Conservation (phyloP, 2,329 filamentous ascomycete genomes). For the Phialophora chinensis region DNA sequence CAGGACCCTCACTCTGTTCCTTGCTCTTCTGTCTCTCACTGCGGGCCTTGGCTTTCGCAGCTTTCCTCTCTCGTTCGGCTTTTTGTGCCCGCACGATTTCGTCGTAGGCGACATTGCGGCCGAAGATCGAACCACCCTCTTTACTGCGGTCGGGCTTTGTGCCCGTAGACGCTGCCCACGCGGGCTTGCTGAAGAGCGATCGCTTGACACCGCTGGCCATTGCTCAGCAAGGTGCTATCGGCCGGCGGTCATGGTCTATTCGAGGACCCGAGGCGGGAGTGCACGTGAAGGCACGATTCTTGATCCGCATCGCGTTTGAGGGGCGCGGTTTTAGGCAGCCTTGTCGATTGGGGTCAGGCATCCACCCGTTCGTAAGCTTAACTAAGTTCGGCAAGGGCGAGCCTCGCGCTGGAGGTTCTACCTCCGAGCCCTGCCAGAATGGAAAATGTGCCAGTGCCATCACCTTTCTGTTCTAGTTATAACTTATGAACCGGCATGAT, state of each 20-base stretch:
- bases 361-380: background rate
- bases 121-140: conserved; percentile 54
- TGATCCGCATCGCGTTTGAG: background rate
- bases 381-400: conserved; percentile 1
- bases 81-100: conserved; percentile 53
- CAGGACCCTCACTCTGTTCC: conserved; percentile 34
- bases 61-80: conserved; percentile 44
- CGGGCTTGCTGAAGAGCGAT: conserved; percentile 62
- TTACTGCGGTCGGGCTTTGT: conserved; percentile 8
- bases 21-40: conserved; percentile 39
- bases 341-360: conserved; percentile 1
- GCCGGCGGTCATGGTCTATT: background rate
- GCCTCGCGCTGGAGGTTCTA: background rate
- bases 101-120: conserved; percentile 54
- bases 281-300: background rate
- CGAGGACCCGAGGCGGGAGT: background rate
- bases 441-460: too few relatives aligned
- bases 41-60: conserved; percentile 39
- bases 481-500: background rate
- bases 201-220: conserved; percentile 45
- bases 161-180: conserved; percentile 48
- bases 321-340: conserved; percentile 4
- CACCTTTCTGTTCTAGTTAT: background rate
- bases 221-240: background rate
- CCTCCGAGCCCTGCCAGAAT: too few relatives aligned